These are phyloP conservation scores for Fusarium liriodendri DNA, from an alignment of 2,329 filamentous ascomycete species.

Conservation along the genomic window DNA sequence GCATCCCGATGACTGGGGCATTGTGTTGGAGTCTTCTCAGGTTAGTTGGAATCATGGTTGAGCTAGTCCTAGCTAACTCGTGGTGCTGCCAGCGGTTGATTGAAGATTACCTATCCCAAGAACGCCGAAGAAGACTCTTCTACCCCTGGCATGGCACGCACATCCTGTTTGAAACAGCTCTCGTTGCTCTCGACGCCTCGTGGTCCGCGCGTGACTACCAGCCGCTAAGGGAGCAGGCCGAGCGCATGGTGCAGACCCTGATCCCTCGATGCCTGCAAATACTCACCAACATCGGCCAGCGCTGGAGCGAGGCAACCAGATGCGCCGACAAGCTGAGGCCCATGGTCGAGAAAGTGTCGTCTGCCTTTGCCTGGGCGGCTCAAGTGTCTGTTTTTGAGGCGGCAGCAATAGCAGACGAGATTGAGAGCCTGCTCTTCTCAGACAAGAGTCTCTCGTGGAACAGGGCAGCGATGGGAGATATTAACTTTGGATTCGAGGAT, in stretches of 20 bases:
- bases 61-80: not conserved
- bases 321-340: not conserved
- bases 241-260: not conserved
- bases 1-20: not conserved
- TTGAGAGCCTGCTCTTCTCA: not conserved
- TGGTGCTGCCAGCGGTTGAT: not conserved
- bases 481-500: not conserved
- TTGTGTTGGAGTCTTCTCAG: not conserved
- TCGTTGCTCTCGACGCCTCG: not conserved
- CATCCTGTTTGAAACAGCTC: not conserved
- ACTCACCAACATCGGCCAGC: not conserved
- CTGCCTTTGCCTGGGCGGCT: not conserved
- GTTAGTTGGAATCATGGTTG: no score
- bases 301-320: not conserved
- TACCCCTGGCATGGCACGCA: not conserved
- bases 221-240: not conserved
- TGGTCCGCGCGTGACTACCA: not conserved
- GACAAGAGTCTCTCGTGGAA: not conserved
- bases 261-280: not conserved
- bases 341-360: not conserved
- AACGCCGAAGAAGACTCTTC: not conserved
- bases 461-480: not conserved
- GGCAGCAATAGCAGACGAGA: not conserved
- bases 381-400: not conserved
- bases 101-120: not conserved